These are phyloP conservation scores for Orbilia oligospora DNA, from an alignment of 2,329 filamentous ascomycete genomes.

Conservation along the genomic window DNA sequence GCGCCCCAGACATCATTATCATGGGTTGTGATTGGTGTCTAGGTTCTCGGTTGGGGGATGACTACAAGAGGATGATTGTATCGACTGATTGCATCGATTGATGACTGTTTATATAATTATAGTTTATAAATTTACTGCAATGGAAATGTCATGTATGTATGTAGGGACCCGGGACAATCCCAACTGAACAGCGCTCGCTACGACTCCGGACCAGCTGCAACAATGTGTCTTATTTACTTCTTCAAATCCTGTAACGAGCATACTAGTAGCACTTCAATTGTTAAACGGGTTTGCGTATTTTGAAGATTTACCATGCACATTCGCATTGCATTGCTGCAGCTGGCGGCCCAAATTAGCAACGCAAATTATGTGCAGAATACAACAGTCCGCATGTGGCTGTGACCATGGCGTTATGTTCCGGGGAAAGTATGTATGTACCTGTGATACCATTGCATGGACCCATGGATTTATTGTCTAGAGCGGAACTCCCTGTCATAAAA, in stretches of 20 bases:
- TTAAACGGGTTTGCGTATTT: too few relatives aligned
- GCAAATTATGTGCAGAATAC: background rate
- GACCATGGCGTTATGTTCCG: background rate
- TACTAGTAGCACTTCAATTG: background rate
- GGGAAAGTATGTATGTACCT: background rate
- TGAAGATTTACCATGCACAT: too few relatives aligned
- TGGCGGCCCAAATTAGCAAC: slow-evolving; percentile 9
- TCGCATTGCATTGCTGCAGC: too few relatives aligned
- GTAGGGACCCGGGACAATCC: background rate
- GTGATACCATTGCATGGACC: background rate
- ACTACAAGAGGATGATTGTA: background rate
- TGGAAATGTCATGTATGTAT: too few relatives aligned
- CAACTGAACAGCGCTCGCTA: background rate
- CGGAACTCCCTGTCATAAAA: background rate
- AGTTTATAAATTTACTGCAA: too few relatives aligned
- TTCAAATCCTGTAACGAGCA: background rate
- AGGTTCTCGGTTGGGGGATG: background rate
- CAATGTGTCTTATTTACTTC: background rate
- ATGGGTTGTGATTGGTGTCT: background rate
- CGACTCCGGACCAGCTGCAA: background rate
- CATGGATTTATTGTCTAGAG: background rate
- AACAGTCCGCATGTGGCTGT: background rate
- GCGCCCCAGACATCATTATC: background rate
- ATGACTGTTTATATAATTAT: too few relatives aligned
- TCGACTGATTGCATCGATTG: too few relatives aligned